Percentiles rank a stretch among this genome's conserved stretches.
phyloP scores from a whole-genome alignment of 2,329 filamentous ascomycete species.

The Calonectria hongkongensis region DNA sequence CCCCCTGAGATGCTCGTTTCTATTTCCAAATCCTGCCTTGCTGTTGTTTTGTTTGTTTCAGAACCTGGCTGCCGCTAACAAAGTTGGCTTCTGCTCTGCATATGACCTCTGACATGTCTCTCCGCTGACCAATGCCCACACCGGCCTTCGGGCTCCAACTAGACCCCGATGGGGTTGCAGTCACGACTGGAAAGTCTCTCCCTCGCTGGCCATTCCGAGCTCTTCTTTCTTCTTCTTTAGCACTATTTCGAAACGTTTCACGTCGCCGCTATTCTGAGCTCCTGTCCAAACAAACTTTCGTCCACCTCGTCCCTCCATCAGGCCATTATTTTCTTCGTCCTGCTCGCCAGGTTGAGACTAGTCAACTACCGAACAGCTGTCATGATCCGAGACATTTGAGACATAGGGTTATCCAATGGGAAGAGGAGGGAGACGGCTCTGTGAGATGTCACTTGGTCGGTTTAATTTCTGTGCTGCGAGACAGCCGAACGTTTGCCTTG shows the following conservation, averaged over 20 bases:
- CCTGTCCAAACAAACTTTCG: neutral
- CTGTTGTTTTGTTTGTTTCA: neutral
- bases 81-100: neutral
- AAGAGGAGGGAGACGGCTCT: neutral
- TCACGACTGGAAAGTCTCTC: too few relatives aligned
- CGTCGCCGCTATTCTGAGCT: neutral
- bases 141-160: neutral
- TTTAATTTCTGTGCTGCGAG: neutral
- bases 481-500: neutral
- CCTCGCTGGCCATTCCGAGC: neutral
- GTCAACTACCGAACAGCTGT: neutral
- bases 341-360: neutral
- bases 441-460: neutral
- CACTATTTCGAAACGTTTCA: conserved; percentile 2
- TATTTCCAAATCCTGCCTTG: neutral
- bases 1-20: too few relatives aligned
- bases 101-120: neutral
- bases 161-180: neutral
- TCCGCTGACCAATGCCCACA: neutral
- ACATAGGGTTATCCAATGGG: neutral
- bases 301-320: neutral
- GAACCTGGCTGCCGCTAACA: neutral
- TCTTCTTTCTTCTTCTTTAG: neutral
- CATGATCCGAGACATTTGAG: neutral
- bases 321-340: neutral